Base-by-base conservation (phyloP, 768 basidiomycete genomes). In the Cystobasidium tubakii region DNA sequence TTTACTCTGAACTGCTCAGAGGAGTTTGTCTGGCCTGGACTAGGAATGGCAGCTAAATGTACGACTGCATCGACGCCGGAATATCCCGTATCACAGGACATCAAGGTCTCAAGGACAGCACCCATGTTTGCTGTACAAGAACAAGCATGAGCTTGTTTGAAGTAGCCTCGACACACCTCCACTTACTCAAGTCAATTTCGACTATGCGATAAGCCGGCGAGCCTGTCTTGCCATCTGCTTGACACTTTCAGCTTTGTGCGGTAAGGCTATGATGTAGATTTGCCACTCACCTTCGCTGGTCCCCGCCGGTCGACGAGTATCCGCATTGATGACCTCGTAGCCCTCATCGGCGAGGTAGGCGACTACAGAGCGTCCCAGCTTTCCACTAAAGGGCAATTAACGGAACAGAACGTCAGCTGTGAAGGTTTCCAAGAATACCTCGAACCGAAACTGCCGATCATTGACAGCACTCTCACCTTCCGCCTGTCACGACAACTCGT, bases 21-120 rank as follows among this genome's bases (percentile, higher is more conserved):
- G 15, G 63, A 67, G 46, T 76, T 62, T n/a, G 73, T 65, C 62
- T 74, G 73, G 31, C 67, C 75, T 13, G 73, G 67, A 34, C 65
- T 66, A 29, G 77, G 77, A 53, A 77, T 74, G 43, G 77, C 77
- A 34, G 77, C 77, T n/a, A 77, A 73, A 62, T 77, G 77, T 4
- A 77, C 76, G 17, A 77, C 76, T 15, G 76, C 76, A 67, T 77
- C 77, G 10, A 77, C 57, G 19, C 77, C 77, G 36, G 69, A 71
- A 64, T 77, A 77, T n/a, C 67, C 73, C 77, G 73, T 74, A 46
- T 74, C 73, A 27, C 29, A 31, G 15, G 43, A 46, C 36, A 73
- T 72, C 21, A 74, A 43, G 25, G 64, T 50, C 36, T 74, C 73
- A 7, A 74, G 73, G 29, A 74, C 73, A 25, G 46, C 46, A 3